Evolutionary conservation across 306 rosid species (phyloP), one percentile per base, ranked within the genome.

Genomic region (Quercus gilva): DNA sequence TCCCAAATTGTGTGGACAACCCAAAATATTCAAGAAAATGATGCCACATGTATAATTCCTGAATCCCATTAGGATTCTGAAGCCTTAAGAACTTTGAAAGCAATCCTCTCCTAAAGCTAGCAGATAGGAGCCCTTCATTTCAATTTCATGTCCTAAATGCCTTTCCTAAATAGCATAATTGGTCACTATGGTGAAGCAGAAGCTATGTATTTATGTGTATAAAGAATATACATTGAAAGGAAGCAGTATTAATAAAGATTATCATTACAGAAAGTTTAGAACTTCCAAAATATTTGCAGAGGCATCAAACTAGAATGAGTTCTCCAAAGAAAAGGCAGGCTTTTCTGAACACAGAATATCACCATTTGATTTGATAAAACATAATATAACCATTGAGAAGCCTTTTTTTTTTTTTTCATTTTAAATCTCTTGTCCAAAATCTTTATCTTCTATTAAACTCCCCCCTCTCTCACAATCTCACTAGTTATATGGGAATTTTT

Each of bases 221-320:
- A 65, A 14, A 13, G 71, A 65, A 65, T 15, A 65, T 31, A 65
- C 23, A 31, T 37, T 26, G 71, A 65, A 65, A 75, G 63, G 74
- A 64, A 81, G 49, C 52, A 75, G 77, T 76, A 81, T 71, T 76
- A 76, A 58, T 55, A 81, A 41, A 41, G 45, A 41, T 2, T 63
- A 60, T 81, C 68, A 73, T 61, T 52, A 71, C 74, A 76, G 74
- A 70, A 81, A 76, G 71, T 74, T 71, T 53, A 43, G 56, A 63
- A 26, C 23, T 23, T 23, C 25, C 25, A 23, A 23, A 23, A 23
- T 23, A 23, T 23, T 23, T 23, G 37, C 70, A 29, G 21, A 71
- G 37, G 25, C 58, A 43, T 49, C 29, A 49, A 58, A 69, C 64
- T 65, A 55, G 75, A 76, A 59, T 19, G 23, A 71, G 71, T 51